Conservation (phyloP, 768 basidiomycete species). For the Dioszegia hungarica region DNA sequence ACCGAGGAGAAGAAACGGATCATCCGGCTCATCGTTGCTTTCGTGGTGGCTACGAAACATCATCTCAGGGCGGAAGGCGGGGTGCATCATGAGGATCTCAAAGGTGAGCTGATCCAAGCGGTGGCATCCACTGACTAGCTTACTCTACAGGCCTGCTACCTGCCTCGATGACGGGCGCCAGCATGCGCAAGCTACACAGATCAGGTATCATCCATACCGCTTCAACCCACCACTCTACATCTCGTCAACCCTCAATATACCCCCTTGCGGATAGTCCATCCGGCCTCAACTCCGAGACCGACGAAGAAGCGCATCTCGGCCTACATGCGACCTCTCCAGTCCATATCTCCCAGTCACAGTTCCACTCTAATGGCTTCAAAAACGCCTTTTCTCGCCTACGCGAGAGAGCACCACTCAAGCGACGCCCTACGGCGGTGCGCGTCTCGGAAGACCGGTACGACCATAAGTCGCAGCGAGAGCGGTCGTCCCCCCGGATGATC, state of each 20-base stretch:
- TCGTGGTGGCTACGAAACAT: constrained; percentile 69
- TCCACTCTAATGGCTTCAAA: not conserved
- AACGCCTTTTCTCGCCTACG: constrained; percentile 1
- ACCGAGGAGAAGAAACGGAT: constrained; percentile 60
- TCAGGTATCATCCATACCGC: not conserved
- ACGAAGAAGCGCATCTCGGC: constrained; percentile 22
- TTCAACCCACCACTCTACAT: not conserved
- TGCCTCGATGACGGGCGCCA: constrained; percentile 21
- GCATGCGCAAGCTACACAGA: constrained; percentile 8
- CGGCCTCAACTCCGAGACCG: not conserved
- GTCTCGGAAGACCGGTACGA: constrained; percentile 11
- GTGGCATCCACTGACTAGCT: not conserved
- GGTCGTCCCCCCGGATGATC: constrained; percentile 2
- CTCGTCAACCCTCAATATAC: not conserved
- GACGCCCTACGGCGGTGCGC: constrained; percentile 36
- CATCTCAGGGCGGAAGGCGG: constrained; percentile 53
- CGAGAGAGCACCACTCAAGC: constrained; percentile 9
- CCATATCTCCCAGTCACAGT: too few relatives aligned
- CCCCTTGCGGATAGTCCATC: constrained; percentile 1
- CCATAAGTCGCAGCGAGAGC: constrained; percentile 1
- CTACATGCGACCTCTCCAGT: too few relatives aligned
- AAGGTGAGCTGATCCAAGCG: constrained; percentile 51
- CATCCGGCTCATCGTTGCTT: constrained; percentile 64
- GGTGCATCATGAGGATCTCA: constrained; percentile 75
- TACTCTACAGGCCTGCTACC: constrained; percentile 60